Conservation (phyloP, 1,284 basidiomycete species). For the Inonotus hispidus region DNA sequence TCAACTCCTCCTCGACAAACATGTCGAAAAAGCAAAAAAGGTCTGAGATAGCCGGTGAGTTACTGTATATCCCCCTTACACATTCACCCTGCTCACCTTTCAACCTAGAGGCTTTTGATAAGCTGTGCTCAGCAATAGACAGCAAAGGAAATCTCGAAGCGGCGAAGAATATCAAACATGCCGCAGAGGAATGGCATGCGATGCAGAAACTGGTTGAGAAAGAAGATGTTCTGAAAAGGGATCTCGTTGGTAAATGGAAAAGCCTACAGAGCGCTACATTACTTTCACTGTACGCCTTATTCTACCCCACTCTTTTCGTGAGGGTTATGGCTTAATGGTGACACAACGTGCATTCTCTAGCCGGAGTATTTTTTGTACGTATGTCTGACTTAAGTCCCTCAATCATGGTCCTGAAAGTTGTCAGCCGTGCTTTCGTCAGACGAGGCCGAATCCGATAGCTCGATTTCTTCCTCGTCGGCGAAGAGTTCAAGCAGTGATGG, state of each 20-base stretch:
- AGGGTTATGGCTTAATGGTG: not conserved
- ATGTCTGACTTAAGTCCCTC: not conserved
- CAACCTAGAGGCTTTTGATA: not conserved
- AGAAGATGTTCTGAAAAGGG: conserved; percentile 14
- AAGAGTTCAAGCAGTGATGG: not conserved
- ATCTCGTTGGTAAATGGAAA: conserved; percentile 18
- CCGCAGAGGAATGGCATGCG: conserved; percentile 57
- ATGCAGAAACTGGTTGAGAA: conserved; percentile 21
- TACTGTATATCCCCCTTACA: not conserved
- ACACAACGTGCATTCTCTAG: not conserved
- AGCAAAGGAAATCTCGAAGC: conserved; percentile 46
- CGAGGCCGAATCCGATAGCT: not conserved
- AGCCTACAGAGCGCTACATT: conserved; percentile 13
- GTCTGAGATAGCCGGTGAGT: not conserved
- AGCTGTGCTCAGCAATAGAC: conserved; percentile 22
- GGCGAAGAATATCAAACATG: conserved; percentile 52
- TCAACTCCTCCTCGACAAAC: too few species aligned
- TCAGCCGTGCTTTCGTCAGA: too few species aligned
- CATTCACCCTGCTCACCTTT: not conserved
- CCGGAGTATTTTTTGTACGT: not conserved
- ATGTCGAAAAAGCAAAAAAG: not conserved
- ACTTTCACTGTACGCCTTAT: not conserved
- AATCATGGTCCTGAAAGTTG: too few species aligned
- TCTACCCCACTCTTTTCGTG: not conserved
- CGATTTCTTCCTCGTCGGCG: not conserved